Percentiles rank a stretch among this genome's conserved stretches.
Conservation (phyloP, 768 basidiomycete genomes). For the Phanerodontia chrysosporium region DNA sequence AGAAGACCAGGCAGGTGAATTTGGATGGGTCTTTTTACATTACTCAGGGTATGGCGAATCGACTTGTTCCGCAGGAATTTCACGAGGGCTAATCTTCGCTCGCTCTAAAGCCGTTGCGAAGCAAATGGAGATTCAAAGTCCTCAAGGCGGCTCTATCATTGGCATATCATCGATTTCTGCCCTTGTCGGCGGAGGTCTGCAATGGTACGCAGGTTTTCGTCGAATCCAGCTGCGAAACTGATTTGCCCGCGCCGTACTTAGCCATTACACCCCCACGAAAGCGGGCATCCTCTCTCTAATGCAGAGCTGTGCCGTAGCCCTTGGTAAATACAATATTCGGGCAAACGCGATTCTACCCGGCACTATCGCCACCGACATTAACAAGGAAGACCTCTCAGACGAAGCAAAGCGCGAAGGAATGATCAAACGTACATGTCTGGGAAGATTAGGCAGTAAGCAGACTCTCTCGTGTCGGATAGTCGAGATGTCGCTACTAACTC, state of each 20-base stretch:
- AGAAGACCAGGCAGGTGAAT: constrained; percentile 64
- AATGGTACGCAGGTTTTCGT: constrained; percentile 42
- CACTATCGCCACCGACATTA: constrained; percentile 75
- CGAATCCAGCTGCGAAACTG: too few species aligned
- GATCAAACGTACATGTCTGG: constrained; percentile 60
- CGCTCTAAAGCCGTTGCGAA: constrained; percentile 40
- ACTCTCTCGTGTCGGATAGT: too few species aligned
- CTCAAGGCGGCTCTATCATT: constrained; percentile 72
- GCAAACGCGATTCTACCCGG: constrained; percentile 72
- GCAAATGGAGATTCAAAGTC: constrained; percentile 66
- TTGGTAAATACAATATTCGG: constrained; percentile 73
- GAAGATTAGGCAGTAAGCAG: constrained; percentile 55
- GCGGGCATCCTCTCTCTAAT: constrained; percentile 74
- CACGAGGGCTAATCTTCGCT: too few species aligned
- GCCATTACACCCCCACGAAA: constrained; percentile 79
- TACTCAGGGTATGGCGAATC: constrained; percentile 46
- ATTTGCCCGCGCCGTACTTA: constrained; percentile 16
- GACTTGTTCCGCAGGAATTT: too few species aligned
- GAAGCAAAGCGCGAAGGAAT: constrained; percentile 55
- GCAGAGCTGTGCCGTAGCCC: constrained; percentile 74
- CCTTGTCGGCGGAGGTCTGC: constrained; percentile 69
- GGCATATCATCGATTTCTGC: constrained; percentile 78
- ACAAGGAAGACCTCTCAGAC: constrained; percentile 68
- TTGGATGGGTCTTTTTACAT: constrained; percentile 74
- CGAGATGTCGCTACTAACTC: not conserved